phyloP scores from a whole-genome alignment of 805 yeast species.

The Suhomyces canberraensis region DNA sequence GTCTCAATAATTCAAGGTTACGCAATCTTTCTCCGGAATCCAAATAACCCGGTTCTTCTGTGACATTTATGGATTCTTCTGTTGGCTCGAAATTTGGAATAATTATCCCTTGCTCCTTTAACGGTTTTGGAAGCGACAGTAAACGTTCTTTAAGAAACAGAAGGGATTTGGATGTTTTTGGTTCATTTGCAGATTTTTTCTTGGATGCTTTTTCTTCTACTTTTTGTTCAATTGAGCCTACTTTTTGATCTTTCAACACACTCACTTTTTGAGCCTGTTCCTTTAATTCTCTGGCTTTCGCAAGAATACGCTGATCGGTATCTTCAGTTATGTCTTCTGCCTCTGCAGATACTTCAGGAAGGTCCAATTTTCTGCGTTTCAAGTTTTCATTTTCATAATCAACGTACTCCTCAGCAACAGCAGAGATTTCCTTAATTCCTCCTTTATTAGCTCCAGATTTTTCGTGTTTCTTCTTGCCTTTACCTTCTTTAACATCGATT shows the following conservation, averaged over 20 bases:
- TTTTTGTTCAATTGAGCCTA: not conserved
- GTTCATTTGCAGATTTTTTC: constrained; percentile 3
- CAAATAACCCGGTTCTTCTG: not conserved
- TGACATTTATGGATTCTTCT: constrained; percentile 13
- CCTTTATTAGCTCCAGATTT: constrained; percentile 15
- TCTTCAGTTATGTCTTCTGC: constrained; percentile 7
- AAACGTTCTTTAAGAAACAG: constrained; percentile 11
- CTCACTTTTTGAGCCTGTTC: constrained; percentile 28
- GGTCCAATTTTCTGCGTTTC: constrained; percentile 24
- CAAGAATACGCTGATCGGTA: constrained; percentile 32
- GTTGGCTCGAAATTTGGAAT: constrained; percentile 30
- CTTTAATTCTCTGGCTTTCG: constrained; percentile 31
- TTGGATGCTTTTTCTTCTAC: not conserved
- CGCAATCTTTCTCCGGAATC: constrained; percentile 26
- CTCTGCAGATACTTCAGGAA: constrained; percentile 16
- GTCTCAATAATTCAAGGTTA: constrained; percentile 19
- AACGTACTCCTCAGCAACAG: constrained; percentile 21
- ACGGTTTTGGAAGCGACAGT: constrained; percentile 37
- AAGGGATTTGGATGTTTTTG: constrained; percentile 6
- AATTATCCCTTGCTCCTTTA: constrained; percentile 29
- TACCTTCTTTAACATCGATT: constrained; percentile 34
- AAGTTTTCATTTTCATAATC: constrained; percentile 18
- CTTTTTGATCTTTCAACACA: not conserved
- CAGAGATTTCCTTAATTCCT: constrained; percentile 22
- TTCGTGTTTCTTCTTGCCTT: constrained; percentile 14